Evolutionary conservation across 176 grass and related monocot genomes (phyloP), one percentile per base, ranked within the genome.

Genomic region (Poa annua): DNA sequence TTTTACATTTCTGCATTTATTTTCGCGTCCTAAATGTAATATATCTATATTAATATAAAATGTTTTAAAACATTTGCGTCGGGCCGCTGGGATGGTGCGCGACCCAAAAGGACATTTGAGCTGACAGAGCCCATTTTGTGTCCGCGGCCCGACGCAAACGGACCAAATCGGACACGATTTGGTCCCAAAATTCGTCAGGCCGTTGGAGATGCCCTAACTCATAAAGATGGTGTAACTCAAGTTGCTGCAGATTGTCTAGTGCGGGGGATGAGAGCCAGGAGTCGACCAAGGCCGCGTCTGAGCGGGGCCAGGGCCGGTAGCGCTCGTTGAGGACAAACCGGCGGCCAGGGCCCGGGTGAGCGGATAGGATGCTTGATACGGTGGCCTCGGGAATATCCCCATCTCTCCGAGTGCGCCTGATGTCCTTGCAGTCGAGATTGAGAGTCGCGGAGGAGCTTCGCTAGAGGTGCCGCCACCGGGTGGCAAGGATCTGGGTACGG

Each of bases 401-500:
- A 20, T 6, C 2, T 0, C 42, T 44, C 6, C 51, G 1, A 20
- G 1, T 54, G 17, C 0, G 1, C 5, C 51, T 54, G 9, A 15
- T 59, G 5, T 3, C 9, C 8, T 9, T 2, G 71, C 3, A 51
- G 24, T 74, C 47, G 24, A 74, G 71, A 48, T 32, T 47, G 45
- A 74, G 47, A 13, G 71, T 47, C 12, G 47, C 8, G 6, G 51
- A 54, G 71, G 71, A 74, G 47, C 45, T 44, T 44, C 1, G 7
- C 71, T 25, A 74, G 71, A 74, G 24, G 24, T 48, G 13, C 12
- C 25, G 47, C 48, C 71, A 74, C 42, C 47, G 71, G 47, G 47
- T 52, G 13, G 71, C 12, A 47, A 74, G 47, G 44, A 34, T 8
- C 13, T 47, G 24, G 36, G 71, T 74, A 48, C 71, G 9, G 24